Conservation (phyloP, 441 rosid species). For the Manihot esculenta region DNA sequence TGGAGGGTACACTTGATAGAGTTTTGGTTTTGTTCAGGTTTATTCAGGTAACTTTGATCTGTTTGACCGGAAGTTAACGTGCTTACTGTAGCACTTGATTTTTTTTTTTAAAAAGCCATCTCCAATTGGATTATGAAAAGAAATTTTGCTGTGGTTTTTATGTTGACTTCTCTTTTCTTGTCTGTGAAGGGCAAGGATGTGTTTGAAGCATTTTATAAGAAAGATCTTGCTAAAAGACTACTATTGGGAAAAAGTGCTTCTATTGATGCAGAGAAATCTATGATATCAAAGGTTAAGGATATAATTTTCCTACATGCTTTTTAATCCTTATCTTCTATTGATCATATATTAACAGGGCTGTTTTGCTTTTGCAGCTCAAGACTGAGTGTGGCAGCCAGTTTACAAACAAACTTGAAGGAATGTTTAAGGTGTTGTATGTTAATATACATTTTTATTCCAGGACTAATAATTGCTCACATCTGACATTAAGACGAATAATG, state of each 20-base stretch:
- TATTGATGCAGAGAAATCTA: constrained; percentile 98
- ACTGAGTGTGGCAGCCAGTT: constrained; percentile 99
- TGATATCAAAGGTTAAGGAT: constrained; percentile 86
- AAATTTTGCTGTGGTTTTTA: constrained; percentile 19
- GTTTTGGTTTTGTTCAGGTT: constrained; percentile 96
- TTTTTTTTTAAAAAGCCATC: not conserved
- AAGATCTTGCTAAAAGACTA: constrained; percentile 96
- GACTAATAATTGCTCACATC: not conserved
- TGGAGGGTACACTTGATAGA: constrained; percentile 96
- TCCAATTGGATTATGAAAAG: constrained; percentile 12
- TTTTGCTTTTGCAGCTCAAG: constrained; percentile 69
- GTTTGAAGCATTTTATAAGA: constrained; percentile 97
- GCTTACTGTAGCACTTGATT: not conserved
- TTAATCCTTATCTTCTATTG: not conserved
- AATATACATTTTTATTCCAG: not conserved
- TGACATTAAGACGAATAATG: not conserved
- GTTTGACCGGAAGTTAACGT: constrained; percentile 2
- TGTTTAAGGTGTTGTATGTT: constrained; percentile 77
- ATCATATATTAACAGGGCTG: constrained; percentile 29
- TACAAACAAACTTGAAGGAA: constrained; percentile 98
- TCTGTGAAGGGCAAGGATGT: constrained; percentile 86
- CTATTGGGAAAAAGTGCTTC: constrained; percentile 96
- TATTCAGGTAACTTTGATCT: constrained; percentile 72
- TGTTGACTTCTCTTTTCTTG: constrained; percentile 6
- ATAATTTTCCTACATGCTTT: constrained; percentile 11